Evolutionary conservation across 1,284 basidiomycete genomes (phyloP), one percentile per base, ranked within the genome.

Genomic region (Trametes polyzona): DNA sequence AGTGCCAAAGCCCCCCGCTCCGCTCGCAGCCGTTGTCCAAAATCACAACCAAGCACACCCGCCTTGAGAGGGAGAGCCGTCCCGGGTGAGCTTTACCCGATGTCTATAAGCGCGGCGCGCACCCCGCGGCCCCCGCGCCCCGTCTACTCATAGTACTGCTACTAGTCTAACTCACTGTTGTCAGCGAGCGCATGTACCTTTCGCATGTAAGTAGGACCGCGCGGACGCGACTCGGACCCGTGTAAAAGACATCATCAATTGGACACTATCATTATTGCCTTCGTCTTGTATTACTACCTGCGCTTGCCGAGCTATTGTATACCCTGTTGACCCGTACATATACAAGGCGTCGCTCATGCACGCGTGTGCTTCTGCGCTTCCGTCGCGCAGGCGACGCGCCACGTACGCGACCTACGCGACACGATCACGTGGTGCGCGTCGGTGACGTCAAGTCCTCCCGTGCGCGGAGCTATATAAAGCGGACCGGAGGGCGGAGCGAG

Each of bases 341-440:
- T n/a, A n/a, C n/a, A n/a, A n/a, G n/a, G n/a, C n/a, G n/a, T n/a
- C n/a, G n/a, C n/a, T n/a, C n/a, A n/a, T n/a, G n/a, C n/a, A n/a
- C n/a, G n/a, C n/a, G n/a, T n/a, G n/a, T n/a, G n/a, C n/a, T n/a
- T n/a, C n/a, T n/a, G n/a, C n/a, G n/a, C n/a, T n/a, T n/a, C n/a
- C n/a, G n/a, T n/a, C n/a, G n/a, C n/a, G n/a, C n/a, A n/a, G n/a
- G n/a, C n/a, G n/a, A 29, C 14, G 16, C 24, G 54, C 47, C 52
- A 61, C 51, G 54, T 47, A 47, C 55, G 40, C 54, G 27, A 30
- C 27, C 40, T 19, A 29, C 4, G 19, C 32, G 24, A 63, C 62
- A 37, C 62, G 62, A 29, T 63, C 62, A 63, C 62, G 62, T 63
- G 62, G 41, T 23, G 0, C 62, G 62, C 21, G 62, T 57, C 42